Evolutionary conservation across 1,284 basidiomycete genomes (phyloP).

Genomic region (Omphalotus olearius): DNA sequence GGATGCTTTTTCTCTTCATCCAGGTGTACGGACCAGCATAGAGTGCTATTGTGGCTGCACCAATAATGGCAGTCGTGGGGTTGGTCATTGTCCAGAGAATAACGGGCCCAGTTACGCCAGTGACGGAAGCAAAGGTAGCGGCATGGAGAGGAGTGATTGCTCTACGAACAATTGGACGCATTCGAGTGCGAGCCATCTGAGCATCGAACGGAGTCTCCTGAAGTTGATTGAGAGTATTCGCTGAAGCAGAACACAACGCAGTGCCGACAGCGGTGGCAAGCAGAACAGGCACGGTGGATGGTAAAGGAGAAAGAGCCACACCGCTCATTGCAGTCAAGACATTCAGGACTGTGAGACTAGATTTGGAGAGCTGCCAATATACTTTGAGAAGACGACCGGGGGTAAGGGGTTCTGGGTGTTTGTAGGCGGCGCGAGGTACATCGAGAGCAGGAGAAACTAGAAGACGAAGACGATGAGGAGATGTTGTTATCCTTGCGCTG

Average conservation of each 20-base stretch:
- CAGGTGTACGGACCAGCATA: constrained; percentile 95
- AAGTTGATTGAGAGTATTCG: constrained; percentile 94
- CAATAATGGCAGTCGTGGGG: constrained; percentile 83
- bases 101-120: constrained; percentile 75
- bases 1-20: constrained; percentile 85
- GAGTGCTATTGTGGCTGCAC: constrained; percentile 81
- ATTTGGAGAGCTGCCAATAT: constrained; percentile 87
- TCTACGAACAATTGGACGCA: constrained; percentile 83
- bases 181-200: constrained; percentile 92
- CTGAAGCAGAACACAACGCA: constrained; percentile 87
- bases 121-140: constrained; percentile 69
- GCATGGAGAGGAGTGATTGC: constrained; percentile 86
- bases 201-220: constrained; percentile 96
- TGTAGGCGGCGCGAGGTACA: constrained; percentile 26
- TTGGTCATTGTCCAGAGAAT: constrained; percentile 87
- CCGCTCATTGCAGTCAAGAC: constrained; percentile 91
- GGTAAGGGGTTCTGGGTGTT: constrained; percentile 32
- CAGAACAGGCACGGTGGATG: constrained; percentile 78
- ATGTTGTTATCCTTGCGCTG: constrained; percentile 12
- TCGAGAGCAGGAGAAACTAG: constrained; percentile 14
- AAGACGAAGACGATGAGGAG: constrained; percentile 14
- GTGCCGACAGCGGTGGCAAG: constrained; percentile 89
- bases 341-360: constrained; percentile 84
- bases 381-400: constrained; percentile 55
- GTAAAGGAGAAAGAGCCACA: constrained; percentile 88